Percentiles rank a stretch among this genome's conserved stretches.
Evolutionary conservation across 208 protist species (phyloP).

Genomic region (Acanthamoeba quina): DNA sequence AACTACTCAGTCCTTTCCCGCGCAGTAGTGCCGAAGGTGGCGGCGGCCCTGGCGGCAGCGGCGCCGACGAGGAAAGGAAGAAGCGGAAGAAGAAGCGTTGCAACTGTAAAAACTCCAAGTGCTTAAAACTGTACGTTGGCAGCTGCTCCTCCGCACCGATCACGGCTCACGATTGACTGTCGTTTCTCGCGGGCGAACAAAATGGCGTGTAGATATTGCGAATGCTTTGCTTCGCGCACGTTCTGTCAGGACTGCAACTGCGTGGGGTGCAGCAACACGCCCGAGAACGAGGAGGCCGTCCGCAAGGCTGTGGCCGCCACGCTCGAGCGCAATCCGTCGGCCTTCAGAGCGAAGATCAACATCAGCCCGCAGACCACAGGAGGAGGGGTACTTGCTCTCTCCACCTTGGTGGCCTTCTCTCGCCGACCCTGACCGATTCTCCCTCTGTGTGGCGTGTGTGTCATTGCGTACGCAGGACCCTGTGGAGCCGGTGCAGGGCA

Average conservation of each 20-base stretch:
- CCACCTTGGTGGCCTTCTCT: neutral
- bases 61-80: neutral
- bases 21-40: neutral
- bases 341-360: slow-evolving; percentile 84
- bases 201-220: slow-evolving; percentile 77
- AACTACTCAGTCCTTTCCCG: neutral
- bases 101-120: slow-evolving; percentile 83
- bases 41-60: neutral
- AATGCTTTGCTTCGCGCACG: slow-evolving; percentile 82
- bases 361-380: slow-evolving; percentile 23
- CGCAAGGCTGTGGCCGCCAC: slow-evolving; percentile 74
- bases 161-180: too few species aligned
- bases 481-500: slow-evolving; percentile 68
- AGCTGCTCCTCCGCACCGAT: too few species aligned
- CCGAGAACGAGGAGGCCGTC: slow-evolving; percentile 76
- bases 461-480: neutral
- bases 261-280: slow-evolving; percentile 81
- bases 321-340: slow-evolving; percentile 84
- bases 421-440: neutral
- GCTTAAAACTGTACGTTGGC: slow-evolving; percentile 80
- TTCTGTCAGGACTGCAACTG: slow-evolving; percentile 82
- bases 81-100: slow-evolving; percentile 79
- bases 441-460: neutral
- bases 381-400: neutral
- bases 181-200: too few species aligned